Base-by-base conservation (phyloP, 73 alveolate genomes). In the Uronychia binucleata region DNA sequence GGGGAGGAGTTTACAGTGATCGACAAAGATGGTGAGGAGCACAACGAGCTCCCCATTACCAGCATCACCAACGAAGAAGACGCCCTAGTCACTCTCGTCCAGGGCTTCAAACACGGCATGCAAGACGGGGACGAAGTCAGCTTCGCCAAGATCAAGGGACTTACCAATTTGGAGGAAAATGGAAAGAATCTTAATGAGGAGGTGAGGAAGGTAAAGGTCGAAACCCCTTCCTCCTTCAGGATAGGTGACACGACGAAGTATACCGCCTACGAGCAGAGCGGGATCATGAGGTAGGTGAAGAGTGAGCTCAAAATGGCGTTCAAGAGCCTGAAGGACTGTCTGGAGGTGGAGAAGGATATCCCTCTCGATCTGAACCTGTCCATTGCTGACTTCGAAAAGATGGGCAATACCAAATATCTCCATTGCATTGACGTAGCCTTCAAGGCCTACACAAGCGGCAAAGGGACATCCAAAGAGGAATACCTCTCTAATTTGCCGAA, bases 21-120 rank as follows among this genome's bases (percentile, higher is more conserved):
- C 57, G 99, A 97, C 82, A 97, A 97, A 81, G 96, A 97, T 85
- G 99, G 99, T 27, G 99, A 96, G 88, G 97, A 97, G 27, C 86
- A 95, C 30, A 87, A 93, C 74, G 99, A 97, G 86, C 88, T 88
- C 26, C 83, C 96, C 90, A 92, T 97, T 80, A 88, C 93, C 81
- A 78, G 86, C 35, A 93, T 95, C 33, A 91, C 87, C 32, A 81
- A 80, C 26, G 95, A 94, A 82, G 95, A 91, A 31, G 92, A 94
- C 27, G 95, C 92, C 0, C 84, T 93, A 57, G 95, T 97, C 35
- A 91, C 97, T 14, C 95, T 97, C 67, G 84, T 93, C 58, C 96
- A 92, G 1, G 98, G 98, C 0, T 87, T 91, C 85, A 96, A 96
- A 89, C 99, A 97, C 91, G 95, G 88, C 32, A 95, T 94, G 74